These are phyloP conservation scores for Blepharisma stoltei DNA, from an alignment of 73 alveolate species.

Conservation along the genomic window DNA sequence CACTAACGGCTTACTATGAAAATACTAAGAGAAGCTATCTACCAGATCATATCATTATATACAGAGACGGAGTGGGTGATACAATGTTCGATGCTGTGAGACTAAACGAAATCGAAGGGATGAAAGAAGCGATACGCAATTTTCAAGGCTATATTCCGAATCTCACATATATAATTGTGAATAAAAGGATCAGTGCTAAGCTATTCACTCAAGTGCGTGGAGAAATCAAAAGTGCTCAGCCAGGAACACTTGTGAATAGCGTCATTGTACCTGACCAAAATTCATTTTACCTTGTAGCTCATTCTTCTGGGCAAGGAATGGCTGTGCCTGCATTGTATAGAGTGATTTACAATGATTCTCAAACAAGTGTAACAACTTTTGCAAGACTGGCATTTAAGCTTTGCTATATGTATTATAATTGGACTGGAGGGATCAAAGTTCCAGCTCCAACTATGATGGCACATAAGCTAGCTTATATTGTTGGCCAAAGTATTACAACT, in stretches of 20 bases:
- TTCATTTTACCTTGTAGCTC: constrained; percentile 12
- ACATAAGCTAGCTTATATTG: constrained; percentile 59
- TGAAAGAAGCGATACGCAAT: neutral
- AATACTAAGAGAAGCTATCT: neutral
- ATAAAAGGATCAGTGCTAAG: constrained; percentile 8
- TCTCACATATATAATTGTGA: neutral
- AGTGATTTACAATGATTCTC: constrained; percentile 3
- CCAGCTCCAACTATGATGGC: constrained; percentile 67
- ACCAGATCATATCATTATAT: constrained; percentile 18
- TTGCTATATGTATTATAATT: constrained; percentile 62
- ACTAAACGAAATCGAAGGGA: neutral
- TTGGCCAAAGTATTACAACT: constrained; percentile 4
- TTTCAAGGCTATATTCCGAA: neutral
- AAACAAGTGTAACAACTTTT: neutral
- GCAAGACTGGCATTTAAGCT: constrained; percentile 52
- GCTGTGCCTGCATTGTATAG: constrained; percentile 19
- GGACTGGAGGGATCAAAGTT: constrained; percentile 70
- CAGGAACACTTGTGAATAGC: constrained; percentile 11
- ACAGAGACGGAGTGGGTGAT: constrained; percentile 35
- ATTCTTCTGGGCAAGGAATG: constrained; percentile 16
- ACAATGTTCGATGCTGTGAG: neutral
- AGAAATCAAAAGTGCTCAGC: neutral
- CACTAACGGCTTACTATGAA: neutral
- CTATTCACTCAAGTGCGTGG: neutral
- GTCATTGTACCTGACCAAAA: neutral